Percentiles rank a stretch among this genome's conserved stretches.
Evolutionary conservation across 78 protist genomes (phyloP).

Genomic region (Cyanophora paradoxa): DNA sequence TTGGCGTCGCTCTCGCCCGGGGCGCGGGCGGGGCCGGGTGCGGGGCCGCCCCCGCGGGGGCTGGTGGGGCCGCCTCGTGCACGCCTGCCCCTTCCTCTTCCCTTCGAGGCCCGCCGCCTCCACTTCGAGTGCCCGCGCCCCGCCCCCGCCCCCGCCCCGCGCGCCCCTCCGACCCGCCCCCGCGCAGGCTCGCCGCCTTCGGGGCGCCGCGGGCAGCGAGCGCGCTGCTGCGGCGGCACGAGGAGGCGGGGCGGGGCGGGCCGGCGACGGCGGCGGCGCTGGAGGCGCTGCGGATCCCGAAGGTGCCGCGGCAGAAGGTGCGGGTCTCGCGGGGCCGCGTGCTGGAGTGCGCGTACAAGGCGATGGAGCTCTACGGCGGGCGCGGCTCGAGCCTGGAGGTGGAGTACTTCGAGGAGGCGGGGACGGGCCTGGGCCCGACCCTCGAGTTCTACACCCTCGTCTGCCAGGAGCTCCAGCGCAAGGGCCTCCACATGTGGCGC

Average conservation of each 20-base stretch:
- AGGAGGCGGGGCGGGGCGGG: too few species aligned
- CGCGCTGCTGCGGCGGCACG: constrained; percentile 16
- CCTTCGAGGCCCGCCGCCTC: constrained; percentile 42
- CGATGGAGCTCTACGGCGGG: constrained; percentile 21
- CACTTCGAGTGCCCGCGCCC: constrained; percentile 47
- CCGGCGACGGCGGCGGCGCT: neutral
- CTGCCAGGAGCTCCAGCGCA: constrained; percentile 24
- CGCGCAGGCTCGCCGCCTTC: too few species aligned
- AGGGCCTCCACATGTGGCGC: constrained; percentile 38
- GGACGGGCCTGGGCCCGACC: constrained; percentile 82
- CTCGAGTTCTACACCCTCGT: constrained; percentile 70
- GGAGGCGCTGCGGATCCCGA: constrained; percentile 25
- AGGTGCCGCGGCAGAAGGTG: constrained; percentile 70
- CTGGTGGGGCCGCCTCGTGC: constrained; percentile 46
- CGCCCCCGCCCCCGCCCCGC: too few species aligned
- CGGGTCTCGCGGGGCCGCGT: constrained; percentile 30
- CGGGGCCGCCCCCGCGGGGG: constrained; percentile 55
- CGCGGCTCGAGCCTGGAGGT: constrained; percentile 46
- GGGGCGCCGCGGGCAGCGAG: constrained; percentile 68
- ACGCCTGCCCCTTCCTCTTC: constrained; percentile 49
- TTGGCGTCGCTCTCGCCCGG: too few species aligned
- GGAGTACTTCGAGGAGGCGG: constrained; percentile 62
- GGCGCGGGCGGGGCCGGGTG: too few species aligned
- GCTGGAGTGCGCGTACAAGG: constrained; percentile 26
- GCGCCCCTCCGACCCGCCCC: too few species aligned